A percentile compares a stretch with the other conserved stretches of the same genome.
Conservation (phyloP, 2,329 filamentous ascomycete species). For the Lachnellula suecica region DNA sequence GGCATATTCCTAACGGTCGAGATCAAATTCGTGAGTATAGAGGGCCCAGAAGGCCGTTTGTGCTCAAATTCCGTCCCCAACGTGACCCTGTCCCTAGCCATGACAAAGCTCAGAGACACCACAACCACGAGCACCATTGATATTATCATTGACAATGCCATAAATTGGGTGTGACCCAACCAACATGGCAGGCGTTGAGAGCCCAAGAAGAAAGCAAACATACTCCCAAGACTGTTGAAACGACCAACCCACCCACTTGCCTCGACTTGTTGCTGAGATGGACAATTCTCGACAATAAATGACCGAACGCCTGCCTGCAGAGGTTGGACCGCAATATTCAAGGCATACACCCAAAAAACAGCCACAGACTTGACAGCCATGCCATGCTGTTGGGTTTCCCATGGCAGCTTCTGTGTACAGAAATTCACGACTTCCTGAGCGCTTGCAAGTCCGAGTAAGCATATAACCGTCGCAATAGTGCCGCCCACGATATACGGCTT, state of each 20-base stretch:
- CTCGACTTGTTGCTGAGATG: slow-evolving; percentile 28
- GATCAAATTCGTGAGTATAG: background rate
- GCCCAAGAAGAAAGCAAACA: slow-evolving; percentile 22
- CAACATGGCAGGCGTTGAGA: slow-evolving; percentile 9
- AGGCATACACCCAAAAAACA: slow-evolving; percentile 21
- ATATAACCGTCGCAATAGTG: slow-evolving; percentile 47
- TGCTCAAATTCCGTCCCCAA: background rate
- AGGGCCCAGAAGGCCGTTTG: background rate
- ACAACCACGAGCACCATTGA: slow-evolving; percentile 14
- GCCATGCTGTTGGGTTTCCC: background rate
- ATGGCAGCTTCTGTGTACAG: background rate
- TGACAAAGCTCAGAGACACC: slow-evolving; percentile 14
- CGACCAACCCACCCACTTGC: slow-evolving; percentile 32
- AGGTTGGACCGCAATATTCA: slow-evolving; percentile 32
- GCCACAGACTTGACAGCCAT: slow-evolving; percentile 13
- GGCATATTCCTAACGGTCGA: slow-evolving; percentile 14
- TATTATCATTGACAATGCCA: slow-evolving; percentile 20
- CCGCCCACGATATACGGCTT: slow-evolving; percentile 51
- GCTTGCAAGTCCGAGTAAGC: slow-evolving; percentile 49
- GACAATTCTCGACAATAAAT: slow-evolving; percentile 29
- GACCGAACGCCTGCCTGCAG: slow-evolving; percentile 31
- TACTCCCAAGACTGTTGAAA: slow-evolving; percentile 32
- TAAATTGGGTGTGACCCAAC: slow-evolving; percentile 20
- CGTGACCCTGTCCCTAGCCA: slow-evolving; percentile 4
- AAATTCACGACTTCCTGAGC: slow-evolving; percentile 38